Conservation (phyloP, 78 protist genomes). For the Isochrysis galbana region DNA sequence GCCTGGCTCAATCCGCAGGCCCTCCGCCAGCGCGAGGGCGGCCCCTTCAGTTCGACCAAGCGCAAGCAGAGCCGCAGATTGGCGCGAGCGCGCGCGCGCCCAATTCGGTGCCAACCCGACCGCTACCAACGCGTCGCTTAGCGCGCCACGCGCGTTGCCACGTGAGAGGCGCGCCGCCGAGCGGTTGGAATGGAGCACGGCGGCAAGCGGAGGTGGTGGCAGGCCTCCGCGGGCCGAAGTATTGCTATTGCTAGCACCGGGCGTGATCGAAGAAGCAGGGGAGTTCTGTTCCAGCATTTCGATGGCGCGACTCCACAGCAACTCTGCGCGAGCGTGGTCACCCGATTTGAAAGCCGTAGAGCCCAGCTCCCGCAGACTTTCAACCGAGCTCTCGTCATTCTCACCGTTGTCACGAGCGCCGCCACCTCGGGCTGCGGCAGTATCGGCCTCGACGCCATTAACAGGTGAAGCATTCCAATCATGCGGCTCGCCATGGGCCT, state of each 20-base stretch:
- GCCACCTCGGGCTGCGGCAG: too few relatives aligned
- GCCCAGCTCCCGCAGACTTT: neutral
- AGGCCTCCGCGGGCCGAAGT: too few relatives aligned
- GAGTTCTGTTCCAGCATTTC: neutral
- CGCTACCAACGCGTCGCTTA: neutral
- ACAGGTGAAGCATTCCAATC: too few relatives aligned
- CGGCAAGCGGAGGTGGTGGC: too few relatives aligned
- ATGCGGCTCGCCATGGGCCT: too few relatives aligned
- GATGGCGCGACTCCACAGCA: neutral
- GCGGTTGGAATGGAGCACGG: neutral
- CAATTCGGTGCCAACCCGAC: neutral
- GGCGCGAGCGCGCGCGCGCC: neutral
- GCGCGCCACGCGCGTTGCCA: neutral
- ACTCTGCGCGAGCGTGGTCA: neutral
- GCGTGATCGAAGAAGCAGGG: neutral
- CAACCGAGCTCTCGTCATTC: too few relatives aligned
- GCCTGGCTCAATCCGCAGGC: neutral
- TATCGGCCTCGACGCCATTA: too few relatives aligned
- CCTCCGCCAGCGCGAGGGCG: neutral
- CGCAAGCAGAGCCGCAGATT: neutral
- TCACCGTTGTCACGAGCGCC: too few relatives aligned
- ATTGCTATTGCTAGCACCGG: conserved; percentile 2
- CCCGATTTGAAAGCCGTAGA: neutral
- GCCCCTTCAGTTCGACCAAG: neutral
- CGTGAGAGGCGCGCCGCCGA: neutral